Conservation (phyloP, 495 filamentous ascomycete genomes). For the Copromyces sp. region DNA sequence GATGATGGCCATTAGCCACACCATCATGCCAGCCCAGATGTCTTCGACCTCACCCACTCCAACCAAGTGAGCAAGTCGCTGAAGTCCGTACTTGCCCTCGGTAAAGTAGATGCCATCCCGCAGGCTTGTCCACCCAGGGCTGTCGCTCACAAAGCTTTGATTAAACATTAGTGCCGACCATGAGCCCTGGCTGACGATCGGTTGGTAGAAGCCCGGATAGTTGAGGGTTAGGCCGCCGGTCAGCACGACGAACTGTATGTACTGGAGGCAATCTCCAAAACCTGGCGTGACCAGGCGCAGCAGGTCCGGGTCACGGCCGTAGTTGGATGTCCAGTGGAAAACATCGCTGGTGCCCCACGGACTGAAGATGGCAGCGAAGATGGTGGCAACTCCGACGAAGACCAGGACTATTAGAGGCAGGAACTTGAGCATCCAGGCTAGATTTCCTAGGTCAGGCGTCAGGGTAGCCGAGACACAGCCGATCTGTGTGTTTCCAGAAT, state of each 20-base stretch:
- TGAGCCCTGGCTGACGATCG: conserved; percentile 70
- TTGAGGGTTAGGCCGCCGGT: conserved; percentile 76
- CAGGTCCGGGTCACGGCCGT: conserved; percentile 86
- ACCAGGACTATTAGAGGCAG: conserved; percentile 69
- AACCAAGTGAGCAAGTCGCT: conserved; percentile 69
- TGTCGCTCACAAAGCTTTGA: conserved; percentile 68
- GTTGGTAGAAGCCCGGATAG: conserved; percentile 93
- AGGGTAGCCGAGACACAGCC: conserved; percentile 72
- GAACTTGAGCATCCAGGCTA: conserved; percentile 63
- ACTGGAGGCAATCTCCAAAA: conserved; percentile 94
- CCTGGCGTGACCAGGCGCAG: conserved; percentile 89
- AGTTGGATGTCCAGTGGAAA: conserved; percentile 93
- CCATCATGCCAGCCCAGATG: conserved; percentile 85
- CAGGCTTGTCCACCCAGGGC: conserved; percentile 50
- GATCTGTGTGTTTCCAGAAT: conserved; percentile 47
- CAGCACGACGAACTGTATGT: conserved; percentile 86
- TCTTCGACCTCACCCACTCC: conserved; percentile 68
- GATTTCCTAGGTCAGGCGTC: conserved; percentile 61
- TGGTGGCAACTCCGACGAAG: conserved; percentile 69
- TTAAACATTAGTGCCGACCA: conserved; percentile 94
- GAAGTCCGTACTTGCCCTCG: conserved; percentile 63
- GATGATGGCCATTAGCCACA: conserved; percentile 74
- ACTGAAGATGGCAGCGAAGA: conserved; percentile 75
- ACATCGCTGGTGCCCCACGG: conserved; percentile 87
- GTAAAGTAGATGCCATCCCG: conserved; percentile 76